These are phyloP conservation scores for Arabidopsis arenosa DNA, from an alignment of 345 rosid genomes.

Conservation along the genomic window DNA sequence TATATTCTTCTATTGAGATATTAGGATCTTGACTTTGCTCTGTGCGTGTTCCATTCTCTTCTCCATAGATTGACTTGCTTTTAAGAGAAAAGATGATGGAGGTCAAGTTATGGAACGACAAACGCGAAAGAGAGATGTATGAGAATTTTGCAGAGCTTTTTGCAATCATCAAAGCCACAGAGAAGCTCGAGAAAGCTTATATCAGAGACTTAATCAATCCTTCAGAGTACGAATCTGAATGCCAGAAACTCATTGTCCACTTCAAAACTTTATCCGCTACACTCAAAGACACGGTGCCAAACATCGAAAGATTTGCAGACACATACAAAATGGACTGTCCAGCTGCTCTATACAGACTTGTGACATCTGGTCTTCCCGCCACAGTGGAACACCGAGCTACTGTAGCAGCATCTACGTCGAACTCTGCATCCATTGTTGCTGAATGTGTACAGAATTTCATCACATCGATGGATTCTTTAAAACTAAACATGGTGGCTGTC, in stretches of 20 bases:
- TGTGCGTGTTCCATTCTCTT: no score
- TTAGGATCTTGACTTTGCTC: not conserved
- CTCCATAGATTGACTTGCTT: not conserved
- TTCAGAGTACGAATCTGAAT: conserved; percentile 76
- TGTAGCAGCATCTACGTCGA: conserved; percentile 53
- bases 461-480: conserved; percentile 91
- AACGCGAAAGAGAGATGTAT: conserved; percentile 95
- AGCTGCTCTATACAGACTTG: conserved; percentile 84
- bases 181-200: conserved; percentile 93
- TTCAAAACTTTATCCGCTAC: conserved; percentile 83
- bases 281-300: conserved; percentile 76
- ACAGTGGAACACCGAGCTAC: conserved; percentile 88
- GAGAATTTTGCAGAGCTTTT: conserved; percentile 94
- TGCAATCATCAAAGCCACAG: conserved; percentile 90
- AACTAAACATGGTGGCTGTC: conserved; percentile 88
- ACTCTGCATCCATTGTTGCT: conserved; percentile 84
- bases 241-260: conserved; percentile 88
- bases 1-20: not conserved
- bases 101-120: conserved; percentile 90
- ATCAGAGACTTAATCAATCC: conserved; percentile 76
- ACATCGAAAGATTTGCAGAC: conserved; percentile 83
- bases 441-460: conserved; percentile 92
- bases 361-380: conserved; percentile 92
- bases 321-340: conserved; percentile 97
- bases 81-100: conserved; percentile 52